A percentile compares a stretch with the other conserved stretches of the same genome.
Evolutionary conservation across 805 yeast genomes (phyloP).

Genomic region (Debaryomyces maramus): DNA sequence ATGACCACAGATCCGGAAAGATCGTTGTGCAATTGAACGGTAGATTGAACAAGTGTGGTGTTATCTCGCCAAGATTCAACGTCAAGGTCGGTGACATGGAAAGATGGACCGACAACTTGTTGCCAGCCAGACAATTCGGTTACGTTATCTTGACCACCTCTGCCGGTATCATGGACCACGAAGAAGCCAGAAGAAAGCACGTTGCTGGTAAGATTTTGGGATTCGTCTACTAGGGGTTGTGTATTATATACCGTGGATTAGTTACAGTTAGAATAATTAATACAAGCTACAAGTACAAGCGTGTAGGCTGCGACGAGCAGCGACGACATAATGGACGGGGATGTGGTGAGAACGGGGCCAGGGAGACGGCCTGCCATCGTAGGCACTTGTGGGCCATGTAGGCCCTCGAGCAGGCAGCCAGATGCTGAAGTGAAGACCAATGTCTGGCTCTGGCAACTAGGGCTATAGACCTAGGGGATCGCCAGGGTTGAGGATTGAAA

Average conservation of each 20-base stretch:
- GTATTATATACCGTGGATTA: not conserved
- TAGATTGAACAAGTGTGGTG: constrained; percentile 98
- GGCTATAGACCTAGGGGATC: not conserved
- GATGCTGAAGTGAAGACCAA: too few species aligned
- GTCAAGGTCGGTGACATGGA: constrained; percentile 93
- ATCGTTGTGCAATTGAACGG: constrained; percentile 96
- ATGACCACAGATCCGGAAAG: constrained; percentile 99
- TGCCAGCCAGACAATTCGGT: constrained; percentile 99
- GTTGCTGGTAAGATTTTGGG: constrained; percentile 99
- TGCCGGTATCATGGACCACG: constrained; percentile 99
- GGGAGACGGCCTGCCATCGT: too few species aligned
- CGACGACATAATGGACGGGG: too few species aligned
- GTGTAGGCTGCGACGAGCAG: too few species aligned
- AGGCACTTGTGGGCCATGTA: not conserved
- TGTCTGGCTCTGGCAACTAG: not conserved
- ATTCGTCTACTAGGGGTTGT: constrained; percentile 75
- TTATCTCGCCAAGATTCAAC: constrained; percentile 97
- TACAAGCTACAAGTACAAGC: too few species aligned
- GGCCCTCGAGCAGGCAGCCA: too few species aligned
- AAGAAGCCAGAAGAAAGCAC: constrained; percentile 99
- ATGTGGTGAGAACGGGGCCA: too few species aligned
- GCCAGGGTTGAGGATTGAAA: not conserved
- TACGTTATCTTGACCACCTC: constrained; percentile 97
- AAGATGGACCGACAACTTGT: constrained; percentile 97
- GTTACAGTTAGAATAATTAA: not conserved